These are phyloP conservation scores for Saitozyma podzolica DNA, from an alignment of 768 basidiomycete genomes.

Conservation along the genomic window DNA sequence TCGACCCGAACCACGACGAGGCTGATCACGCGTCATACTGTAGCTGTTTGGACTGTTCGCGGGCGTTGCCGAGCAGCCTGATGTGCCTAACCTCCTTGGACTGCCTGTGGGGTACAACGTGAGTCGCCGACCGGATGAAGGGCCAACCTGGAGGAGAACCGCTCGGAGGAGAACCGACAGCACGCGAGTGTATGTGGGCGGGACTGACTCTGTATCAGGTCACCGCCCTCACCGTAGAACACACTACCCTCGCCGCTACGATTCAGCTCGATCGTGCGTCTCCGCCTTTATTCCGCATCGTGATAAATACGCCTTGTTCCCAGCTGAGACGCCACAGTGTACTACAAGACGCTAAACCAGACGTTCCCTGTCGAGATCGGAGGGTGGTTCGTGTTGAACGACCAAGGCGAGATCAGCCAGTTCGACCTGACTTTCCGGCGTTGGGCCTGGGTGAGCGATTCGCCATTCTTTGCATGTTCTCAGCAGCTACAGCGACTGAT, in stretches of 20 bases:
- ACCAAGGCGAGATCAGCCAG: neutral
- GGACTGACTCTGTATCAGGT: constrained; percentile 7
- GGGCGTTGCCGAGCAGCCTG: constrained; percentile 14
- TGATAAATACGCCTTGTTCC: neutral
- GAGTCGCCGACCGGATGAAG: neutral
- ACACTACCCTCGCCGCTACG: constrained; percentile 19
- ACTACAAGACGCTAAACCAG: constrained; percentile 24
- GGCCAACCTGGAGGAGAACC: too few species aligned
- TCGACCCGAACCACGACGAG: neutral
- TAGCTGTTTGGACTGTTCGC: constrained; percentile 36
- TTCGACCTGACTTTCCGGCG: constrained; percentile 3
- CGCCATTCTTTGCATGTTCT: too few species aligned
- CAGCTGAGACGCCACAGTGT: constrained; percentile 5
- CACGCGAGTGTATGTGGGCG: neutral
- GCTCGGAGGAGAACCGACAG: too few species aligned
- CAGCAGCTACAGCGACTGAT: too few species aligned
- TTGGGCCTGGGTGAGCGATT: neutral
- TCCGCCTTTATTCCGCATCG: neutral
- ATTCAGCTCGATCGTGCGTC: constrained; percentile 27
- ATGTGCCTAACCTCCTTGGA: constrained; percentile 25
- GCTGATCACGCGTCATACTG: neutral
- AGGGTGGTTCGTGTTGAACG: constrained; percentile 7
- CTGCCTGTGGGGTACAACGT: constrained; percentile 29
- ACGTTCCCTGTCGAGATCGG: constrained; percentile 32
- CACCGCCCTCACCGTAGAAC: constrained; percentile 21